These are phyloP conservation scores for Myrmaecium sp. DNA, from an alignment of 2,329 filamentous ascomycete species.

Conservation along the genomic window DNA sequence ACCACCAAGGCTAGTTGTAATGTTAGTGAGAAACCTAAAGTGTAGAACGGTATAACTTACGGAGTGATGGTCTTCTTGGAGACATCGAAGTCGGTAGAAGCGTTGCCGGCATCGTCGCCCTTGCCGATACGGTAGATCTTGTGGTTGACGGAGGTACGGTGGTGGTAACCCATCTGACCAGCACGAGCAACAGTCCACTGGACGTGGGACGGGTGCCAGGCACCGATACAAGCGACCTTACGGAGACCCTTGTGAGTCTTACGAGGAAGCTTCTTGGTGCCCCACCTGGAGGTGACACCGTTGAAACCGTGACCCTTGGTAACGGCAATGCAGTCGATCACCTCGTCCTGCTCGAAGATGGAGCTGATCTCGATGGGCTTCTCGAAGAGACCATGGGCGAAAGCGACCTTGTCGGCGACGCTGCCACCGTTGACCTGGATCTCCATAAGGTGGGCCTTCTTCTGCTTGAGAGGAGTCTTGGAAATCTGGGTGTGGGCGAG, in stretches of 20 bases:
- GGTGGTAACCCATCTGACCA: constrained; percentile 99
- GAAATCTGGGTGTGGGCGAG: constrained; percentile 99
- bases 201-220: constrained; percentile 99
- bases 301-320: constrained; percentile 99
- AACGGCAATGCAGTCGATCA: constrained; percentile 97
- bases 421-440: constrained; percentile 98
- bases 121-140: constrained; percentile 99
- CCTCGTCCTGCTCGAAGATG: constrained; percentile 99
- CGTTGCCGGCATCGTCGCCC: constrained; percentile 78
- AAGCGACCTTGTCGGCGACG: constrained; percentile 91
- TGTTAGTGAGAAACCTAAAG: no score
- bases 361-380: constrained; percentile 86
- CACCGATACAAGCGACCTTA: constrained; percentile 99
- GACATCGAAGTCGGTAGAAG: constrained; percentile 85
- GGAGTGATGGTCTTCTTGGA: constrained; percentile 99
- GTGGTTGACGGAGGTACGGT: constrained; percentile 99
- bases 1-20: constrained; percentile 76
- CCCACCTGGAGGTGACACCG: constrained; percentile 96
- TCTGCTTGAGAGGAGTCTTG: constrained; percentile 99
- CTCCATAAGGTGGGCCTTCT: constrained; percentile 99
- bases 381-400: constrained; percentile 93
- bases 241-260: constrained; percentile 99
- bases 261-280: constrained; percentile 99
- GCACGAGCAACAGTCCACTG: constrained; percentile 99
- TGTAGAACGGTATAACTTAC: constrained; percentile 51